Evolutionary conservation across 768 basidiomycete genomes (phyloP).

Genomic region (Solioccasus polychromus): DNA sequence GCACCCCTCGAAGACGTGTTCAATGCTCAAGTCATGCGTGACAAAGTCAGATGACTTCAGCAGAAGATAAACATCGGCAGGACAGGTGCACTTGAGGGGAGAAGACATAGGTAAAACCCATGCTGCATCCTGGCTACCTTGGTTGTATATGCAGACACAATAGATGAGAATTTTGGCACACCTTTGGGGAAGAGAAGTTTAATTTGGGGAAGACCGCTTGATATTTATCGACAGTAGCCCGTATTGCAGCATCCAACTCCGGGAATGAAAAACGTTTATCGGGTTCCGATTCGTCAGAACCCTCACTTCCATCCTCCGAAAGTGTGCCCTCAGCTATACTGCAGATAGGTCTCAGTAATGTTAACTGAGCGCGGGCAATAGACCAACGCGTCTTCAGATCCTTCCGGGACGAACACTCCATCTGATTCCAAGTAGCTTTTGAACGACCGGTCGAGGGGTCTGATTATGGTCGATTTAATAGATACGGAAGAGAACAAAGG

Average conservation of each 20-base stretch:
- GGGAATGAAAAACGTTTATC: slow-evolving; percentile 66
- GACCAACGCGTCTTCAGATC: slow-evolving; percentile 73
- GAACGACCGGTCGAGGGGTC: slow-evolving; percentile 63
- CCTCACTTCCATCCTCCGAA: slow-evolving; percentile 48
- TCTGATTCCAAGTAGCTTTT: slow-evolving; percentile 75
- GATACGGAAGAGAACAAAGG: slow-evolving; percentile 59
- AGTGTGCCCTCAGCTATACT: slow-evolving; percentile 56
- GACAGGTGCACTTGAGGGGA: slow-evolving; percentile 82
- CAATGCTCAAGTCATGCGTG: slow-evolving; percentile 66
- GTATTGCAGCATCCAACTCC: slow-evolving; percentile 71
- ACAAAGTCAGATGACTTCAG: slow-evolving; percentile 93
- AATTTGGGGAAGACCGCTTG: slow-evolving; percentile 93
- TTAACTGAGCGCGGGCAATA: background rate
- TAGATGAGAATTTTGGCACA: slow-evolving; percentile 28
- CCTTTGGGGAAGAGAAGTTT: slow-evolving; percentile 94
- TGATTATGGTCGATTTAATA: slow-evolving; percentile 73
- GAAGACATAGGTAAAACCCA: slow-evolving; percentile 86
- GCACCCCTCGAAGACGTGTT: slow-evolving; percentile 69
- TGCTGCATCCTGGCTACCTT: slow-evolving; percentile 69
- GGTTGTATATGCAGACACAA: background rate
- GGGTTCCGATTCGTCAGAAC: slow-evolving; percentile 35
- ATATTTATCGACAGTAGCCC: slow-evolving; percentile 61
- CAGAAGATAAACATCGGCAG: slow-evolving; percentile 87
- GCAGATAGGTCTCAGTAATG: background rate
- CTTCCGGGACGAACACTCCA: slow-evolving; percentile 79